Evolutionary conservation across 2,329 filamentous ascomycete species (phyloP), one percentile per base, ranked within the genome.

Genomic region (Samsoniella hepiali): DNA sequence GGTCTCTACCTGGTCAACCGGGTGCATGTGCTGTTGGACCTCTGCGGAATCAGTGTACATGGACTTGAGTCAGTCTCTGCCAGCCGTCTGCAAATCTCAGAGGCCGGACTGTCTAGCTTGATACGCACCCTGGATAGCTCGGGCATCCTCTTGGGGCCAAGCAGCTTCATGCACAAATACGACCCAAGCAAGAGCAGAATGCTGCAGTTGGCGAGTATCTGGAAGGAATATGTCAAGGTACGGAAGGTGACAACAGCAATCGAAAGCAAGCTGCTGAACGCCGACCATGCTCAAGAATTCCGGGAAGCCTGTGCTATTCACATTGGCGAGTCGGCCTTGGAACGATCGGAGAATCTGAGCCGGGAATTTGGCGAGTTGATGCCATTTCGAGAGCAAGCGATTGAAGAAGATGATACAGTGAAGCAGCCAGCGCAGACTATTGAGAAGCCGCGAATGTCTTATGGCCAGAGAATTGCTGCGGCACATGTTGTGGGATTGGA

Each of bases 201-300:
- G 1, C 65, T 77, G 7, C 75, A 74, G 61, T 56, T 76, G 8
- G 75, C 76, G 65, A 73, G 73, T 54, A 38, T 77, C 15, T 70
- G 65, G 68, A 76, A 72, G 50, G 75, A 77, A 59, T 69, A 70
- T 51, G 69, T 67, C 3, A 63, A 66, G 31, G 70, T 75, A 34
- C 62, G 68, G 47, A 74, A 69, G 44, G 70, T 69, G 3, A 72
- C 69, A 5, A 59, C 56, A 8, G 73, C 73, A 2, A 74, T 77
- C 9, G 74, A 77, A 64, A 75, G 72, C 63, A 75, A 74, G 63
- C 66, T 77, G 15, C 65, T 77, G 1, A 69, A 75, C n/a, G 62
- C 69, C 7, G 67, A 72, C 8, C 69, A 75, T 36, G 62, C 68
- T n/a, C 49, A 56, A 1, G 51, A 65, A 5, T 73, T 74, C n/a